A percentile compares a stretch with the other conserved stretches of the same genome.
Conservation (phyloP, 192 early-diverging fungal species). For the Linnemannia zychae region DNA sequence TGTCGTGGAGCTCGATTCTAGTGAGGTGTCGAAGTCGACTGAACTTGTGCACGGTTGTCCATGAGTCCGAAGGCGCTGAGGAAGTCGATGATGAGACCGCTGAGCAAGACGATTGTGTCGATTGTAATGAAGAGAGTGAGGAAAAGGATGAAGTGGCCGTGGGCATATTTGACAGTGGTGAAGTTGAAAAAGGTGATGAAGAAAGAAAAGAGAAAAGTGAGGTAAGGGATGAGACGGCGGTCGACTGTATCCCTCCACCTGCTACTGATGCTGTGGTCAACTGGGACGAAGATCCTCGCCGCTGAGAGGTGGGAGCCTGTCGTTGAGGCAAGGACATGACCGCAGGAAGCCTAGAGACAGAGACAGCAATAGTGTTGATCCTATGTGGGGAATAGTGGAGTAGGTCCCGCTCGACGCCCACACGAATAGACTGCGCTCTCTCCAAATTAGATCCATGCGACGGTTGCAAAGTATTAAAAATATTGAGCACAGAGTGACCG, state of each 20-base stretch:
- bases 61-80: neutral
- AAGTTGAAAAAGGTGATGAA: constrained; percentile 11
- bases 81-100: neutral
- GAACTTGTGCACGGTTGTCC: constrained; percentile 3
- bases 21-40: constrained; percentile 20
- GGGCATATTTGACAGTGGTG: constrained; percentile 9
- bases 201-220: constrained; percentile 36
- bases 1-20: constrained; percentile 36
- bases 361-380: constrained; percentile 25
- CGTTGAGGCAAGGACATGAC: constrained; percentile 2
- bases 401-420: constrained; percentile 32
- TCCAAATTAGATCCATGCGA: constrained; percentile 21
- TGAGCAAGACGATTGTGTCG: constrained; percentile 14
- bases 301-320: neutral
- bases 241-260: neutral
- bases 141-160: neutral
- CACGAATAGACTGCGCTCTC: constrained; percentile 10
- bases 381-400: constrained; percentile 29
- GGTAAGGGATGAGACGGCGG: constrained; percentile 12
- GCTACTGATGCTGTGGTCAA: neutral
- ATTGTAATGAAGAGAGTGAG: constrained; percentile 4
- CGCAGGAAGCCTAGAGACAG: constrained; percentile 27
- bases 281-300: neutral
- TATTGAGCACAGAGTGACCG: constrained; percentile 10
- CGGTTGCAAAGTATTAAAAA: constrained; percentile 34